Percentiles rank a stretch among this genome's conserved stretches.
phyloP scores from a whole-genome alignment of 495 filamentous ascomycete genomes.

The Aspergillus diversus region DNA sequence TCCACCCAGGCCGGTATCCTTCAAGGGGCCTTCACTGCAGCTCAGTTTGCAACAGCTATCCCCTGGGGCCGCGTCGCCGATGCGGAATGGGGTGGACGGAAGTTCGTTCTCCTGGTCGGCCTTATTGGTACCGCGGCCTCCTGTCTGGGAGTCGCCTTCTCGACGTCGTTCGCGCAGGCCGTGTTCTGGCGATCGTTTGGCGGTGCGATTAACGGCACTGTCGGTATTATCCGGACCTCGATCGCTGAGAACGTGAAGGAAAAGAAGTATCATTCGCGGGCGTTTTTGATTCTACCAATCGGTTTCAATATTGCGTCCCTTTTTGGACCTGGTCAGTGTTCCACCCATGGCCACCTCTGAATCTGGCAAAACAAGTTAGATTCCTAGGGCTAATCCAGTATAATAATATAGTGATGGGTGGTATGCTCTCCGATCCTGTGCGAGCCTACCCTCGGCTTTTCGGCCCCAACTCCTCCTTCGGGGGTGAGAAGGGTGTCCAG shows the following conservation, averaged over 20 bases:
- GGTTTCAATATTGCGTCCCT: constrained; percentile 80
- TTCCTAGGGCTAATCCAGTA: background rate
- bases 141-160: constrained; percentile 80
- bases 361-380: background rate
- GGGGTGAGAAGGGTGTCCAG: constrained; percentile 55
- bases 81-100: constrained; percentile 69
- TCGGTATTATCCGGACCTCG: constrained; percentile 82
- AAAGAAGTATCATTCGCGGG: constrained; percentile 68
- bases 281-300: constrained; percentile 72
- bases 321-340: constrained; percentile 63
- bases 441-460: constrained; percentile 69
- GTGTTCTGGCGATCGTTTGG: constrained; percentile 74
- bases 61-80: constrained; percentile 80
- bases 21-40: constrained; percentile 77
- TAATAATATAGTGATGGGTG: constrained; percentile 58
- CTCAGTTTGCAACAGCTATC: constrained; percentile 85
- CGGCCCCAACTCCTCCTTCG: constrained; percentile 56
- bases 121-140: constrained; percentile 71
- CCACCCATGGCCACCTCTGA: background rate
- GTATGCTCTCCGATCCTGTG: constrained; percentile 74
- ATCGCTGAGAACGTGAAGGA: constrained; percentile 79
- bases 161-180: constrained; percentile 70
- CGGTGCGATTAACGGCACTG: constrained; percentile 80
- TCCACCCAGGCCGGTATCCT: constrained; percentile 78
- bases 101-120: constrained; percentile 77